Percentiles rank a stretch among this genome's conserved stretches.
Conservation (phyloP, 345 rosid genomes). For the Carallia pectinifolia region DNA sequence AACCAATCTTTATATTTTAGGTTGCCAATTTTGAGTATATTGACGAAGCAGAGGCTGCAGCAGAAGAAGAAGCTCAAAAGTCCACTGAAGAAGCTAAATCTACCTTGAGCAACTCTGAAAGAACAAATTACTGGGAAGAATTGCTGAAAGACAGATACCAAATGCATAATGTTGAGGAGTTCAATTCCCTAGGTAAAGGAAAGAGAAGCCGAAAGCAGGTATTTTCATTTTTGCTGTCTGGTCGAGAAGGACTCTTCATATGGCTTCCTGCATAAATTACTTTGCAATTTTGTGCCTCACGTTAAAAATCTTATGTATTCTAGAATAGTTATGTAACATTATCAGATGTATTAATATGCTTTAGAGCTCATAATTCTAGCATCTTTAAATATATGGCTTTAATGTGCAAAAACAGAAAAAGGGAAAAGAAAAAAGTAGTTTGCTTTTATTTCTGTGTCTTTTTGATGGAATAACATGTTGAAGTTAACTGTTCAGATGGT, state of each 20-base stretch:
- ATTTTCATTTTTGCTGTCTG: constrained; percentile 1
- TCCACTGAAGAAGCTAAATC: constrained; percentile 55
- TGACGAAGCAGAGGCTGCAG: constrained; percentile 75
- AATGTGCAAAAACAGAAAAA: not conserved
- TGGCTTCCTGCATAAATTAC: not conserved
- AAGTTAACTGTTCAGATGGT: constrained; percentile 58
- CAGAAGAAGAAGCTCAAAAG: constrained; percentile 62
- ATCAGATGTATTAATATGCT: too few species aligned
- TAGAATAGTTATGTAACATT: too few species aligned
- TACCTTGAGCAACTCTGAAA: constrained; percentile 53
- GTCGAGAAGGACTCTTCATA: not conserved
- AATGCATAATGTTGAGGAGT: constrained; percentile 82
- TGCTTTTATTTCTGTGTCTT: not conserved
- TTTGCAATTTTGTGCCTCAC: not conserved
- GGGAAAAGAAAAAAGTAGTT: not conserved
- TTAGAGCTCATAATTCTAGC: not conserved
- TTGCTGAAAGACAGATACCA: constrained; percentile 74
- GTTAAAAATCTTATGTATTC: not conserved
- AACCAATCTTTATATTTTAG: constrained; percentile 37
- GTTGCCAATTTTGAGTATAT: constrained; percentile 96
- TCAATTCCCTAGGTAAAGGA: constrained; percentile 85
- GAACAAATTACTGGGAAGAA: constrained; percentile 89
- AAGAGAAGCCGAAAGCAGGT: constrained; percentile 98
- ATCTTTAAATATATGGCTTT: not conserved
- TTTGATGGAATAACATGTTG: too few species aligned